Conservation (phyloP, 192 early-diverging fungal genomes). For the Kappamyces sp. region DNA sequence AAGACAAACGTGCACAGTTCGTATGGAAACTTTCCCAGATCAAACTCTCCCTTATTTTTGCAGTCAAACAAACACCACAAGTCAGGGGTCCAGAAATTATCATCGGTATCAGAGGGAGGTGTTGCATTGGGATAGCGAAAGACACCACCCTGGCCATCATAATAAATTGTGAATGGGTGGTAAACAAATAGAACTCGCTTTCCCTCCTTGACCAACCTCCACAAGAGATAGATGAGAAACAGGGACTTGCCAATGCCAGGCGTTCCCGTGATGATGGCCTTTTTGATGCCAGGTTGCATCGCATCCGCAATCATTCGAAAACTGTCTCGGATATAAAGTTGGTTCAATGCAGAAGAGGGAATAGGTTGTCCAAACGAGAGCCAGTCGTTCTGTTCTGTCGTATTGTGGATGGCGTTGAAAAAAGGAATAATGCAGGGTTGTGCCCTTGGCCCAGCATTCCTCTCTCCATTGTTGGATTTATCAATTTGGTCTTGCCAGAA, state of each 20-base stretch:
- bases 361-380: slow-evolving; percentile 7
- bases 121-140: neutral
- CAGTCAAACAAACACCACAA: slow-evolving; percentile 6
- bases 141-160: slow-evolving; percentile 18
- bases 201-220: slow-evolving; percentile 18
- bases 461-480: slow-evolving; percentile 1
- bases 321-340: slow-evolving; percentile 17
- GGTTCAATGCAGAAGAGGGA: slow-evolving; percentile 6
- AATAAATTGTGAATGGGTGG: slow-evolving; percentile 15
- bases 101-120: neutral
- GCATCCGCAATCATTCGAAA: slow-evolving; percentile 8
- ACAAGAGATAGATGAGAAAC: slow-evolving; percentile 51
- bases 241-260: slow-evolving; percentile 68
- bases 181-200: slow-evolving; percentile 13
- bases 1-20: slow-evolving; percentile 6
- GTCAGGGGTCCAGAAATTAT: neutral
- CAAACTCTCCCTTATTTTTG: slow-evolving; percentile 7
- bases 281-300: slow-evolving; percentile 13
- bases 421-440: slow-evolving; percentile 8
- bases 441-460: no score
- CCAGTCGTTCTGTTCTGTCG: no score
- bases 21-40: slow-evolving; percentile 6
- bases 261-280: slow-evolving; percentile 21
- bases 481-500: slow-evolving; percentile 20
- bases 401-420: slow-evolving; percentile 13